Conservation (phyloP, 306 rosid species). For the Fragaria nilgerrensis region DNA sequence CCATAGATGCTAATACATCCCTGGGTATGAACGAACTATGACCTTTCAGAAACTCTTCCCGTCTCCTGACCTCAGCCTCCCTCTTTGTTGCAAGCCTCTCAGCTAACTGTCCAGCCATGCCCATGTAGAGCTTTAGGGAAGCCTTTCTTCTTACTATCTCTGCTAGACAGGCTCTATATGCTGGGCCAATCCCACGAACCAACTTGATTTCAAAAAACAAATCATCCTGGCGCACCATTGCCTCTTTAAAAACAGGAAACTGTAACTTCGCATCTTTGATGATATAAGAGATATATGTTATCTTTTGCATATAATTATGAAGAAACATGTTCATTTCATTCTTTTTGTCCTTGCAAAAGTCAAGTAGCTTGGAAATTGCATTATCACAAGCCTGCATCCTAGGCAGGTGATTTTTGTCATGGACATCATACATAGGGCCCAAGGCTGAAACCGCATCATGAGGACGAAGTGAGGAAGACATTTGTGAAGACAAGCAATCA, state of each 20-base stretch:
- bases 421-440: constrained; percentile 99
- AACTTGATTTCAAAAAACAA: constrained; percentile 71
- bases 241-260: constrained; percentile 96
- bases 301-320: constrained; percentile 77
- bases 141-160: constrained; percentile 97
- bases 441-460: constrained; percentile 99
- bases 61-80: constrained; percentile 68
- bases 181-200: constrained; percentile 79
- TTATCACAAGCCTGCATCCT: constrained; percentile 81
- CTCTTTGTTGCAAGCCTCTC: constrained; percentile 89
- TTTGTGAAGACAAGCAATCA: constrained; percentile 77
- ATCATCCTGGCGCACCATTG: constrained; percentile 86
- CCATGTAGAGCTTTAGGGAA: constrained; percentile 92
- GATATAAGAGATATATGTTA: constrained; percentile 64
- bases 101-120: constrained; percentile 99
- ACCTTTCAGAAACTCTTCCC: constrained; percentile 75
- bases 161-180: constrained; percentile 95
- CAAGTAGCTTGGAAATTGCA: constrained; percentile 69
- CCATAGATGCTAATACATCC: constrained; percentile 83
- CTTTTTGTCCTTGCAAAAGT: constrained; percentile 74
- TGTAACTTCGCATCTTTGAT: constrained; percentile 91
- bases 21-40: constrained; percentile 68
- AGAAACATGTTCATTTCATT: constrained; percentile 77
- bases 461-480: constrained; percentile 93
- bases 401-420: constrained; percentile 82